These are phyloP conservation scores for Erysimum pusillum DNA, from an alignment of 441 rosid species.

Conservation along the genomic window DNA sequence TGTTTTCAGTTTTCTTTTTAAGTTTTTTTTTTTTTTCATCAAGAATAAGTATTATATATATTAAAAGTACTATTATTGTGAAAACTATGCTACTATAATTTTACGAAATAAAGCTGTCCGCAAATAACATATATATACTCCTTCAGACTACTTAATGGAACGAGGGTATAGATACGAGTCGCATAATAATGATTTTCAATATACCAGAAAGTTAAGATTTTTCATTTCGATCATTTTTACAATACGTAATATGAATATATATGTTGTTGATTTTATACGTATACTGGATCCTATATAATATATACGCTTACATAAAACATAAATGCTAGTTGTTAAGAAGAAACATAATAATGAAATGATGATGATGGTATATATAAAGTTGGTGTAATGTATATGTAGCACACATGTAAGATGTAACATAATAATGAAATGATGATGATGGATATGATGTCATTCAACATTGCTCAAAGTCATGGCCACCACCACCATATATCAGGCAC, in stretches of 20 bases:
- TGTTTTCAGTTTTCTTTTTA: no score
- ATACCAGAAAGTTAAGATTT: not conserved
- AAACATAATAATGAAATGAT: no score
- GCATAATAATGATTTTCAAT: not conserved
- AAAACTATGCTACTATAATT: no score
- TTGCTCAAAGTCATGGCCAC: slow-evolving; percentile 52
- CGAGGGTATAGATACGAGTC: no score
- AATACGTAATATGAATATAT: not conserved
- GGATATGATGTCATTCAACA: slow-evolving; percentile 46
- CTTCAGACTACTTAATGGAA: no score
- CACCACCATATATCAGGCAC: slow-evolving; percentile 40
- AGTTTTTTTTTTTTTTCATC: no score
- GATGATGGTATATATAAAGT: not conserved
- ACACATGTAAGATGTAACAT: slow-evolving; percentile 27
- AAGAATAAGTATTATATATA: no score
- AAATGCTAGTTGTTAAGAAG: not conserved
- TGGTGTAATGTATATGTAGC: slow-evolving; percentile 33
- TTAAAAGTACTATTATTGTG: no score
- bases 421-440: slow-evolving; percentile 26
- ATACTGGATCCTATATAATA: not conserved
- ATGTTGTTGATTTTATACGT: not conserved
- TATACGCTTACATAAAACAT: not conserved
- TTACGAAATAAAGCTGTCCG: no score
- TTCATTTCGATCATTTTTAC: not conserved
- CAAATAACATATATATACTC: no score